Evolutionary conservation across 805 yeast species (phyloP).

Genomic region (Debaryomyces hansenii): DNA sequence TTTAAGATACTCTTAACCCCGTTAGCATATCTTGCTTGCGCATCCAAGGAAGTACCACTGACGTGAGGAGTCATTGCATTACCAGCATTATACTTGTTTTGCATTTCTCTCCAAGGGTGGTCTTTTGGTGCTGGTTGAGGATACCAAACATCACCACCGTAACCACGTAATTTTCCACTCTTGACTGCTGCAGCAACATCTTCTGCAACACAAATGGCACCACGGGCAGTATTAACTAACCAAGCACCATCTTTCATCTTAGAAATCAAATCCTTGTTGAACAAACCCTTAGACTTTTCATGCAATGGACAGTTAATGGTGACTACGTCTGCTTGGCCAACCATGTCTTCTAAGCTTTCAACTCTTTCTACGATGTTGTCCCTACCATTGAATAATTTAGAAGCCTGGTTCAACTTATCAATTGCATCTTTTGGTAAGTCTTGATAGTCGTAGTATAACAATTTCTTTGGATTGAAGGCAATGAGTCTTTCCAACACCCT

Average conservation of each 20-base stretch:
- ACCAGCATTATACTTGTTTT: constrained; percentile 67
- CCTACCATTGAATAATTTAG: constrained; percentile 44
- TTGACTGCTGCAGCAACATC: constrained; percentile 75
- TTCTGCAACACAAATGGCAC: constrained; percentile 71
- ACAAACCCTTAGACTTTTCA: constrained; percentile 63
- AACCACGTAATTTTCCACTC: constrained; percentile 70
- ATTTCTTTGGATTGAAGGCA: constrained; percentile 73
- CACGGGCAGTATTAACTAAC: constrained; percentile 79
- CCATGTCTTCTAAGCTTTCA: constrained; percentile 61
- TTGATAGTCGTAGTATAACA: constrained; percentile 76
- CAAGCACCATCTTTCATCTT: constrained; percentile 74
- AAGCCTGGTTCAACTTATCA: constrained; percentile 36
- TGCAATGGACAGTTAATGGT: constrained; percentile 79
- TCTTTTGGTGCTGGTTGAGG: constrained; percentile 80
- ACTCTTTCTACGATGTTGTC: constrained; percentile 59
- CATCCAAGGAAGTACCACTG: constrained; percentile 78
- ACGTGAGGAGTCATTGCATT: constrained; percentile 86
- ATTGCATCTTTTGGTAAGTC: constrained; percentile 54
- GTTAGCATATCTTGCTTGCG: constrained; percentile 69
- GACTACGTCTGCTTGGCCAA: constrained; percentile 66
- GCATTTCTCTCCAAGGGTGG: constrained; percentile 77
- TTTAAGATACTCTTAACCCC: constrained; percentile 69
- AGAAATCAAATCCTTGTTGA: constrained; percentile 63
- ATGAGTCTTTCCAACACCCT: constrained; percentile 69
- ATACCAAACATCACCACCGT: constrained; percentile 85